A percentile compares a stretch with the other conserved stretches of the same genome.
Conservation (phyloP, 257 asterid species). For the Cruciata laevipes region DNA sequence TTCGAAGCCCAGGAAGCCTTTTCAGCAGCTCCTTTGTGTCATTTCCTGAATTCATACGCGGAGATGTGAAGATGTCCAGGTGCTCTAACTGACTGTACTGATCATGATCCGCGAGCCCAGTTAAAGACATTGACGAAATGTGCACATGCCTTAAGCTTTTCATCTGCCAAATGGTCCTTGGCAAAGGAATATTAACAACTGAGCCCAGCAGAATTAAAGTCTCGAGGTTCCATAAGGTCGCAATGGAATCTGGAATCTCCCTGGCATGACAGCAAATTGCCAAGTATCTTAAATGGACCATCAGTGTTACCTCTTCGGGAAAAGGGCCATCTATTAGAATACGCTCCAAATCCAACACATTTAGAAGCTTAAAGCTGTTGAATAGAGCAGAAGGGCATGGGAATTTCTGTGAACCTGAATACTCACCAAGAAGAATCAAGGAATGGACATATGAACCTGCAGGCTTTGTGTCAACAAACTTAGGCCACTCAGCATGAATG, state of each 20-base stretch:
- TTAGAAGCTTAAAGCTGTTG: slow-evolving; percentile 5
- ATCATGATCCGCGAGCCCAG: background rate
- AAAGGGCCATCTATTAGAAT: background rate
- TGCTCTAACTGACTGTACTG: background rate
- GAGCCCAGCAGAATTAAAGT: background rate
- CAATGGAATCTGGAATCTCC: background rate
- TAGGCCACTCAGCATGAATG: slow-evolving; percentile 1
- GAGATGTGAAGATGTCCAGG: background rate
- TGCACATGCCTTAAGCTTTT: slow-evolving; percentile 13
- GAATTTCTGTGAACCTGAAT: background rate
- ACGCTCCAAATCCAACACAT: slow-evolving; percentile 14
- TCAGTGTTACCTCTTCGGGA: background rate
- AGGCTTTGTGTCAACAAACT: background rate
- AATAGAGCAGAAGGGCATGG: background rate
- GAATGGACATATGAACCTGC: background rate
- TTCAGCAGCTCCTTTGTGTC: slow-evolving; percentile 4
- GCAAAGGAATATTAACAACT: background rate
- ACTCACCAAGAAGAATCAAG: background rate
- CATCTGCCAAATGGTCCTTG: slow-evolving; percentile 5
- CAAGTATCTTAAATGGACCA: slow-evolving; percentile 10
- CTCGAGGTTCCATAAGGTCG: slow-evolving; percentile 1
- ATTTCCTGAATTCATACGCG: background rate
- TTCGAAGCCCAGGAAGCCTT: slow-evolving; percentile 11
- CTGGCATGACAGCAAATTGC: background rate
- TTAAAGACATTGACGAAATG: background rate